Evolutionary conservation across 768 basidiomycete species (phyloP), one percentile per base, ranked within the genome.

Genomic region (Pleurotus cornucopiae): DNA sequence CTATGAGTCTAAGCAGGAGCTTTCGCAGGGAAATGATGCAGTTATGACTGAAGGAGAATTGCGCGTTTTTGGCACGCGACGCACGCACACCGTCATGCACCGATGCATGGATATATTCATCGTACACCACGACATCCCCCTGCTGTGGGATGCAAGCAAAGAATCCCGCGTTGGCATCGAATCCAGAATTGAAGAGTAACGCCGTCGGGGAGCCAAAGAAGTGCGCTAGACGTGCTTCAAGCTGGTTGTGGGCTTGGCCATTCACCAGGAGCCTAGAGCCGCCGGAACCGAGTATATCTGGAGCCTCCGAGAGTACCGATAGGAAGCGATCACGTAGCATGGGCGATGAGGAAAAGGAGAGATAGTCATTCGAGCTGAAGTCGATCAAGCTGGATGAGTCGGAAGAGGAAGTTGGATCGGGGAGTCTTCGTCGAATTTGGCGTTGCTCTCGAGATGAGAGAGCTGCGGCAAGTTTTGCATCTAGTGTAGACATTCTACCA

Each of bases 301-400:
- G 82, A 0, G 79, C 73, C 0, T 55, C 49, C 2, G 67, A 61
- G 11, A 91, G 77, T 54, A 80, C 78, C 2, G 62, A 30, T 34
- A 95, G 76, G 64, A 93, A 88, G 6, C 69, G 73, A 0, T 67
- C 53, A 25, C 87, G 85, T 11, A 94, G 76, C 16, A 61, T 58
- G 1, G 76, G 62, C 2, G 85, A 90, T 16, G 73, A 68, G 1
- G 93, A 75, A 21, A 97, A 78, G 0, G 92, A 93, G 53, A 97
- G 87, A 70, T 95, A 97, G 70, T 97, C 93, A 69, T 96, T 97
- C 2, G 92, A 89, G n/a, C 80, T 88, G 68, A 93, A 92, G 65
- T 94, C 90, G 53, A 79, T 71, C 20, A 76, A 60, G 54, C 65
- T 59, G 12, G 69, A 48, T 16, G 69, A 62, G 4, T 73, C 68